phyloP scores from a whole-genome alignment of 805 yeast genomes.

The Wickerhamiella hasegawae region DNA sequence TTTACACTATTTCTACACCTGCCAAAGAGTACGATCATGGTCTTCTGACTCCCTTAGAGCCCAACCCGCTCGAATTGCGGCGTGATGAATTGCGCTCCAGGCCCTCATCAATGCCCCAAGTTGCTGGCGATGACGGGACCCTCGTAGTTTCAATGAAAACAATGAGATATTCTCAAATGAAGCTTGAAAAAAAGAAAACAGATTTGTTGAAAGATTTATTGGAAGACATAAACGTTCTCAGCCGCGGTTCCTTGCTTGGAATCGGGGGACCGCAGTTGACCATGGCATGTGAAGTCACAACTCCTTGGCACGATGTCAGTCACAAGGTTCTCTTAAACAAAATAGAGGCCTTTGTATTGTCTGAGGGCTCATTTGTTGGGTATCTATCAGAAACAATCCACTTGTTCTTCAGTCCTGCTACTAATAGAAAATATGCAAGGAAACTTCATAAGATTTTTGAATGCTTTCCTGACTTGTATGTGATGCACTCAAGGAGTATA shows the following conservation, averaged over 20 bases:
- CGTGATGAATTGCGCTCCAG: no score
- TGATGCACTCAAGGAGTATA: slow-evolving; percentile 9
- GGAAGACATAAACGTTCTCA: no score
- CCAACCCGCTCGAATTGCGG: no score
- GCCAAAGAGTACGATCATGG: neutral
- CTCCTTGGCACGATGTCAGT: neutral
- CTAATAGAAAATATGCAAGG: slow-evolving; percentile 5
- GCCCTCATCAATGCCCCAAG: no score
- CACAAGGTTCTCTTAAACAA: neutral
- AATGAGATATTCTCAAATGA: no score
- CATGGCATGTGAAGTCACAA: no score
- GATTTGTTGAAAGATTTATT: no score
- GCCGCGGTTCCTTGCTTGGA: no score
- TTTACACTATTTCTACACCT: slow-evolving; percentile 4
- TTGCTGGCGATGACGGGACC: no score
- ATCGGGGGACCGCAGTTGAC: no score
- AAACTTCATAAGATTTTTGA: slow-evolving; percentile 9
- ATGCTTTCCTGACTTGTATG: slow-evolving; percentile 12
- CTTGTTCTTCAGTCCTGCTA: slow-evolving; percentile 5
- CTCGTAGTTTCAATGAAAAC: no score
- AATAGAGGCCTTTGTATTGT: slow-evolving; percentile 5
- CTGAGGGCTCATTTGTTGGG: slow-evolving; percentile 6
- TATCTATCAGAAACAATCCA: slow-evolving; percentile 8
- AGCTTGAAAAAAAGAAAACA: no score
- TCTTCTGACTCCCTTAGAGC: slow-evolving; percentile 4